phyloP scores from a whole-genome alignment of 306 rosid genomes.

The Trifolium subterraneum region DNA sequence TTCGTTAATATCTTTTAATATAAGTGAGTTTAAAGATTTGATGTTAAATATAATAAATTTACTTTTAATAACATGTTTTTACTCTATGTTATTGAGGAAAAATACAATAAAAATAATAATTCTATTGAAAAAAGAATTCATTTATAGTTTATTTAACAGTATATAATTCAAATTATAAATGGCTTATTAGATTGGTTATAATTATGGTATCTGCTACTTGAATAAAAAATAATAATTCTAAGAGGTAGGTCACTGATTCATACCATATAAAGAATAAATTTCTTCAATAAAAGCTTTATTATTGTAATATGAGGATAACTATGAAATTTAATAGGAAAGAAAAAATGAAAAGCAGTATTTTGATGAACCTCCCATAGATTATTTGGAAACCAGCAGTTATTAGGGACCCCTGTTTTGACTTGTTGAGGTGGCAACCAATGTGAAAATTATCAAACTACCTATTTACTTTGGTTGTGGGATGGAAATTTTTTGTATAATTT shows the following conservation, averaged over 20 bases:
- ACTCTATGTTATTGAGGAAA: background rate
- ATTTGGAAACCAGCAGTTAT: background rate
- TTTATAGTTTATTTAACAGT: background rate
- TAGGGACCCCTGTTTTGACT: background rate
- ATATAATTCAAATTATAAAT: background rate
- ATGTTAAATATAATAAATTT: background rate
- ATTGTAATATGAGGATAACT: slow-evolving; percentile 2
- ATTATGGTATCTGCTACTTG: background rate
- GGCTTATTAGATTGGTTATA: background rate
- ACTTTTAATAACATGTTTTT: no score
- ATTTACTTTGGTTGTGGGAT: background rate
- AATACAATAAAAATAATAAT: background rate
- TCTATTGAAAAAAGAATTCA: background rate
- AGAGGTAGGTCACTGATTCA: background rate
- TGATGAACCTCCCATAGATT: slow-evolving; percentile 7
- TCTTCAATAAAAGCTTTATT: background rate
- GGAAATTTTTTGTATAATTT: background rate
- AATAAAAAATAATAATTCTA: background rate
- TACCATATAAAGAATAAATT: background rate
- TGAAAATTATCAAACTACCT: background rate
- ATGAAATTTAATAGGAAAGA: background rate
- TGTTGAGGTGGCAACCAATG: background rate
- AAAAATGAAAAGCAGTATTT: background rate
- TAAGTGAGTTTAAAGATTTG: background rate
- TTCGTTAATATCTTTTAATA: no score